Percentiles rank a stretch among this genome's conserved stretches.
Conservation (phyloP, 116 monocot species). For the Trichopus zeylanicus region DNA sequence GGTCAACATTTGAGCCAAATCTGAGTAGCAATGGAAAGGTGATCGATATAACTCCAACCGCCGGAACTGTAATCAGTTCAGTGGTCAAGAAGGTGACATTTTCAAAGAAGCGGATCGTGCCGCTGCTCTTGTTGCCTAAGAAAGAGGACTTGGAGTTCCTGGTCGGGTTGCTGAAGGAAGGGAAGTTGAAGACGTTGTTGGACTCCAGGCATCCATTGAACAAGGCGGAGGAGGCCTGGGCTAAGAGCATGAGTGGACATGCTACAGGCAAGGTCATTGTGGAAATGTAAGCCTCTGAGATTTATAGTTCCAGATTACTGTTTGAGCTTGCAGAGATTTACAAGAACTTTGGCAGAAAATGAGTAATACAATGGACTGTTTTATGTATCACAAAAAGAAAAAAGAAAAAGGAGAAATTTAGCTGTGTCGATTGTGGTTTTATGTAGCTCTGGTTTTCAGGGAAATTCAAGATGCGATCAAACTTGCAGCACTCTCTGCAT, state of each 20-base stretch:
- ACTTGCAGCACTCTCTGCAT: too few relatives aligned
- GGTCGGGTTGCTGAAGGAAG: conserved; percentile 49
- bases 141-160: conserved; percentile 45
- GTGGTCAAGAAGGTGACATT: conserved; percentile 37
- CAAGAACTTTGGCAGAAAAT: too few relatives aligned
- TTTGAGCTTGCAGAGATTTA: too few relatives aligned
- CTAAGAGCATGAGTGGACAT: conserved; percentile 69
- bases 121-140: conserved; percentile 27
- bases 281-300: conserved; percentile 36
- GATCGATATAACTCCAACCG: conserved; percentile 36
- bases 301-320: too few relatives aligned
- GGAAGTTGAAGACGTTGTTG: conserved; percentile 62
- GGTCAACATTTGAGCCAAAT: conserved; percentile 40
- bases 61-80: conserved; percentile 9
- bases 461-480: too few relatives aligned
- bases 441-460: too few relatives aligned
- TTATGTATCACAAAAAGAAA: too few relatives aligned
- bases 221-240: conserved; percentile 64
- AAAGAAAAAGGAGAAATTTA: too few relatives aligned
- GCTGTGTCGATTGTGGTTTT: too few relatives aligned
- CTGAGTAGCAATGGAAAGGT: conserved; percentile 40
- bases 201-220: conserved; percentile 51
- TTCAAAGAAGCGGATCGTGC: conserved; percentile 53
- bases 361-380: too few relatives aligned
- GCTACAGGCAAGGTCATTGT: conserved; percentile 78